Conservation (phyloP, 805 yeast species). For the Teunomyces cretensis region DNA sequence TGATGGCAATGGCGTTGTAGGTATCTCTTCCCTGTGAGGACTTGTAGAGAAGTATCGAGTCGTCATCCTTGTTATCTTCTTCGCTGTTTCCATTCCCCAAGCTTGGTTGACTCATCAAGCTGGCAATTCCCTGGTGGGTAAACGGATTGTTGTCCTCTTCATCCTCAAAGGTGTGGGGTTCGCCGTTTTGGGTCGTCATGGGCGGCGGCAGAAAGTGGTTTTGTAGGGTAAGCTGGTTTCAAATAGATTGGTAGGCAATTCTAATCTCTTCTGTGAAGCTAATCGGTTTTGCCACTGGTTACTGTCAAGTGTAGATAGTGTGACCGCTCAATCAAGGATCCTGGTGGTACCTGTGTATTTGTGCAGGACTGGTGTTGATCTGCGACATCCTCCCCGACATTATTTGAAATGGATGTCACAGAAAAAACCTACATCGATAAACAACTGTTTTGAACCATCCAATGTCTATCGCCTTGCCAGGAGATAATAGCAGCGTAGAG, state of each 20-base stretch:
- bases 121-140: constrained; percentile 27
- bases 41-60: constrained; percentile 29
- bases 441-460: not conserved
- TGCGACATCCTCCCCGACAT: not conserved
- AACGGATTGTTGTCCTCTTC: constrained; percentile 44
- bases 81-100: constrained; percentile 5
- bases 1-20: constrained; percentile 28
- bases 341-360: not conserved
- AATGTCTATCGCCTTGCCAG: constrained; percentile 1
- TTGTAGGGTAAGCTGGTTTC: not conserved
- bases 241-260: not conserved
- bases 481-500: constrained; percentile 1
- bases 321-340: not conserved
- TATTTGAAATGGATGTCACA: not conserved
- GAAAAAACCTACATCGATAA: not conserved
- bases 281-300: too few species aligned
- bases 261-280: not conserved
- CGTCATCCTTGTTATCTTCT: constrained; percentile 25
- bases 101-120: constrained; percentile 17
- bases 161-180: constrained; percentile 9
- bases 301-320: not conserved
- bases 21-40: constrained; percentile 12
- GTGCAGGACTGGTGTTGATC: not conserved
- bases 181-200: not conserved
- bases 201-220: not conserved